These are phyloP conservation scores for Amphirosellinia nigrospora DNA, from an alignment of 495 filamentous ascomycete genomes.

Conservation along the genomic window DNA sequence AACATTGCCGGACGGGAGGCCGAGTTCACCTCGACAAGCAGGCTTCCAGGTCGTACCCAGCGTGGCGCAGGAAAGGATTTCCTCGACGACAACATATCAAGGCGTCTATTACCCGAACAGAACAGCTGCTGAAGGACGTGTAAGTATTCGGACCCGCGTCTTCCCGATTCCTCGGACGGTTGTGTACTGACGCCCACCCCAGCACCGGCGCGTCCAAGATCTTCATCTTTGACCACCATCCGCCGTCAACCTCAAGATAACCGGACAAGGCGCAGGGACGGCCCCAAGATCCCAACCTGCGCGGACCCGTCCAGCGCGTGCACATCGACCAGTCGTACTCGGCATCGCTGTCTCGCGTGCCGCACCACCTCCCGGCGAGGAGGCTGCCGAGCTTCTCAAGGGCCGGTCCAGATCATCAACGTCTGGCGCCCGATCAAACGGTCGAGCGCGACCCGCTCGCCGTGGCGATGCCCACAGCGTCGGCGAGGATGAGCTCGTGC, in stretches of 20 bases:
- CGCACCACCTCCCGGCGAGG: slow-evolving; percentile 64
- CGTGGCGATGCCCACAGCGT: slow-evolving; percentile 66
- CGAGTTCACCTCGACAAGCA: slow-evolving; percentile 51
- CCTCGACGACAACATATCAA: slow-evolving; percentile 71
- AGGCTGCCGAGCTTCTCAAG: slow-evolving; percentile 65
- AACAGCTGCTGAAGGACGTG: slow-evolving; percentile 68
- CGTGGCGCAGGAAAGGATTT: slow-evolving; percentile 64
- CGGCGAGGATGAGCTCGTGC: slow-evolving; percentile 68
- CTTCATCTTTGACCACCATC: slow-evolving; percentile 79
- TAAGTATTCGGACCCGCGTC: slow-evolving; percentile 46
- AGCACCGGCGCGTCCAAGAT: slow-evolving; percentile 68
- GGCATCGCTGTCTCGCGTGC: slow-evolving; percentile 61
- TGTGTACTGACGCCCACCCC: slow-evolving; percentile 31
- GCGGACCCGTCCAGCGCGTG: slow-evolving; percentile 69
- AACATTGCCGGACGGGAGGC: slow-evolving; percentile 47
- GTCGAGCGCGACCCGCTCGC: slow-evolving; percentile 68
- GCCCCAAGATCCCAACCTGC: slow-evolving; percentile 26
- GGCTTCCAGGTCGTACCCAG: slow-evolving; percentile 49
- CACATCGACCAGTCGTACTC: slow-evolving; percentile 76
- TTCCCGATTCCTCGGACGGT: neutral
- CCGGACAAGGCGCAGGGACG: neutral
- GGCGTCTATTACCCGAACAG: slow-evolving; percentile 69
- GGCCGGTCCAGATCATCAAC: slow-evolving; percentile 79
- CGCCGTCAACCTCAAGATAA: slow-evolving; percentile 55
- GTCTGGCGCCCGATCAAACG: slow-evolving; percentile 77